A percentile compares a stretch with the other conserved stretches of the same genome.
Evolutionary conservation across 73 alveolate genomes (phyloP).

Genomic region (Tetrahymena elliotti): DNA sequence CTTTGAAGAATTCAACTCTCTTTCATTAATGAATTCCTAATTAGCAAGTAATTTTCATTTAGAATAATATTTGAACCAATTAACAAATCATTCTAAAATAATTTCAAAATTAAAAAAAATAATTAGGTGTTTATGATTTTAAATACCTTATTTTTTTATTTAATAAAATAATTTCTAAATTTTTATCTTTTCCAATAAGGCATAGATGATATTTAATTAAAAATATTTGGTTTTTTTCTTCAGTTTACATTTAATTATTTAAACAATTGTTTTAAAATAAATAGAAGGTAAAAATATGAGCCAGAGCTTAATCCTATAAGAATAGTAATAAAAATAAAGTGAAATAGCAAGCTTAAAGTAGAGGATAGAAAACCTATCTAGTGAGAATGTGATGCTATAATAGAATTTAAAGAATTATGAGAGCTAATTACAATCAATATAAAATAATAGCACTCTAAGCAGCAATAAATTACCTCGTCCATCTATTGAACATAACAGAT

Average conservation of each 20-base stretch:
- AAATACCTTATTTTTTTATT: too few relatives aligned
- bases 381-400: neutral
- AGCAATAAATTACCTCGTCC: neutral
- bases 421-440: neutral
- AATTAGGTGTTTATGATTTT: too few relatives aligned
- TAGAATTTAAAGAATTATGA: neutral
- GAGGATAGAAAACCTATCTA: neutral
- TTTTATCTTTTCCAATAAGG: too few relatives aligned
- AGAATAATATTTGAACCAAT: too few relatives aligned
- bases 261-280: neutral
- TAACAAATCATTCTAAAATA: too few relatives aligned
- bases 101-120: too few relatives aligned
- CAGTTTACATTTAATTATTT: too few relatives aligned
- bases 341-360: neutral
- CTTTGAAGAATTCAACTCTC: neutral
- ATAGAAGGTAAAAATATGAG: neutral
- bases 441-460: neutral
- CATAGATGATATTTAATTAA: too few relatives aligned
- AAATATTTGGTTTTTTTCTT: too few relatives aligned
- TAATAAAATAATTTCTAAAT: too few relatives aligned
- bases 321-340: neutral
- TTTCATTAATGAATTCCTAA: neutral
- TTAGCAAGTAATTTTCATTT: neutral
- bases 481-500: neutral
- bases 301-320: neutral